Base-by-base conservation (phyloP, 2,329 filamentous ascomycete genomes). In the Penicillium griseofulvum region DNA sequence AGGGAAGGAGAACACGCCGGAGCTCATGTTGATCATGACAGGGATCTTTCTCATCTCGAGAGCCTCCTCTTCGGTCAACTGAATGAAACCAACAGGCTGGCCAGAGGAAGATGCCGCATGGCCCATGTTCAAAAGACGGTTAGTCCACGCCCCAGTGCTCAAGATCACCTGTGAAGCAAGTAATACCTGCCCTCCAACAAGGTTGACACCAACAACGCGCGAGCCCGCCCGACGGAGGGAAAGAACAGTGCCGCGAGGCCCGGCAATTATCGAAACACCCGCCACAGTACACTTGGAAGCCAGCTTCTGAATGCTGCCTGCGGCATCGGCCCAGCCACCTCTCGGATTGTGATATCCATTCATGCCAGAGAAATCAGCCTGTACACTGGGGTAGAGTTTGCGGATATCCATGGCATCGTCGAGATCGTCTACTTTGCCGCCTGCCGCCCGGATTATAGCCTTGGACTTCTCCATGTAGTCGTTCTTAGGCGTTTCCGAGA, bases 71-170 rank as follows among this genome's bases (percentile, higher is more conserved):
- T 81, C 73, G 0, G 84, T 87, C 60, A 96, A 78, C 57, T 86
- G 80, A 56, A 95, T 76, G 74, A 94, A 96, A 10, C 82, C 87
- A 11, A 96, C 70, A 0, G 84, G 82, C 64, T 97, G 91, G 11
- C 89, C 92, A 0, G 90, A 93, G 0, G 91, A 88, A 54, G 86
- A 83, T 29, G 85, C 86, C 33, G 88, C 83, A 22, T 90, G 88
- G 33, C 85, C 77, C 1, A 96, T 77, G 69, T 95, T 86, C 48
- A 96, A 74, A 16, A 96, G 80, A 1, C 82, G 80, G 5, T 85
- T 84, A 1, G 88, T 89, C 92, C 91, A 96, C 3, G 91, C 90
- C 9, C 92, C 92, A 0, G 90, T 85, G 0, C 91, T 90, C 3
- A 94, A 79, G 48, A 96, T 80, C n/a, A 88, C 86, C 6, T 93